Base-by-base conservation (phyloP, 495 filamentous ascomycete species). In the Aspergillus ostianus region DNA sequence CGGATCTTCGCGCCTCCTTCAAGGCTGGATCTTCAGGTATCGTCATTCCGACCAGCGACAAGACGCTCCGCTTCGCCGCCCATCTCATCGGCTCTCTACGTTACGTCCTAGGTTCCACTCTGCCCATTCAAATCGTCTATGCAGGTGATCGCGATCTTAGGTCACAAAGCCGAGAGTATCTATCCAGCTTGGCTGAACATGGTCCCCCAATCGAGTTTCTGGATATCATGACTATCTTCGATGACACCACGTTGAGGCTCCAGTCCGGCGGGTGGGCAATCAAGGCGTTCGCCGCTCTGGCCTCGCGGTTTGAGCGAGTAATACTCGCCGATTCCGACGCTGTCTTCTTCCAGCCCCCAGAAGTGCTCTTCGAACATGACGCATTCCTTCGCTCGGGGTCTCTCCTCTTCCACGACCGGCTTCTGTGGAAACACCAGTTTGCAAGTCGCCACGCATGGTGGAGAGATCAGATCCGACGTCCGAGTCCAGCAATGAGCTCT, bases 341-440 rank as follows among this genome's bases (percentile, higher is more conserved):
- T 4, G 58, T 55, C 2, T 60, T 60, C 45, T 23, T 60, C n/a
- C 58, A 55, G 49, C 58, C 27, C 0, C 58, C 58, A 1, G 58
- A 60, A 32, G 58, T 60, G 8, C 58, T 60, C 2, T 51, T 60
- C 5, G 45, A 55, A 4, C 51, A 60, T 17, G 51, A 49, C 10
- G 52, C 52, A 3, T 41, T 60, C 19, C 18, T 55, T 9, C 45
- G 47, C 10, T 47, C 32, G 8, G 57, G 57, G 6, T 51, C 57
- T 3, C 51, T 59, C 10, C 51, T 59, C 26, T 59, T 59, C 44
- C 57, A 59, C 13, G 58, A 60, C 20, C 58, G 58, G n/a, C 51
- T 60, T 0, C 51, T 55, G 17, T 60, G 58, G 58, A 12, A 36
- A 49, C 12, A 49, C 10, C 45, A 20, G 2, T 60, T 55, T 20